Conservation (phyloP, 163 green algal species). For the Prototheca cutis region DNA sequence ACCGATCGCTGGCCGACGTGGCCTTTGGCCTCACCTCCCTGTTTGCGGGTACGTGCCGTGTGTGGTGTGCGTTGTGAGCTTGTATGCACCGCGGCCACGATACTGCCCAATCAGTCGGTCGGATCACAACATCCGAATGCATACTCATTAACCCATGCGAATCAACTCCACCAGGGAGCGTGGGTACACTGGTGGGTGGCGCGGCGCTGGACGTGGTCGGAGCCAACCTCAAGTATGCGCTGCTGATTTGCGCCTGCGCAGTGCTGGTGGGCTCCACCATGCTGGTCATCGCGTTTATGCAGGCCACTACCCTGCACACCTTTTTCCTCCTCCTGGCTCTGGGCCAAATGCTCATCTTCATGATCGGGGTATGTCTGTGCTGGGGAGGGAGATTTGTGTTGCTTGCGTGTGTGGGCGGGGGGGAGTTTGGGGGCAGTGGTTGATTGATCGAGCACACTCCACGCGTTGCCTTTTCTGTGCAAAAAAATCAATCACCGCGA, state of each 20-base stretch:
- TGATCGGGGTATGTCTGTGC: slow-evolving; percentile 2
- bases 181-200: slow-evolving; percentile 11
- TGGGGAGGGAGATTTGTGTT: too few species aligned
- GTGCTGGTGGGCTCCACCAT: neutral
- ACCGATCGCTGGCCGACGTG: slow-evolving; percentile 26
- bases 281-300: neutral
- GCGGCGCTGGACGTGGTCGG: slow-evolving; percentile 9
- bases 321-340: slow-evolving; percentile 1
- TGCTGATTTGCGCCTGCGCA: slow-evolving; percentile 18
- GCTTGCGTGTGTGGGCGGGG: too few species aligned
- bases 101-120: too few species aligned
- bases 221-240: slow-evolving; percentile 4
- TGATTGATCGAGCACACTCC: neutral
- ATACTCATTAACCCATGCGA: too few species aligned
- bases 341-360: slow-evolving; percentile 11
- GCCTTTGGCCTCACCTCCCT: slow-evolving; percentile 14
- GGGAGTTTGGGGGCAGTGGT: too few species aligned
- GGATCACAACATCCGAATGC: too few species aligned
- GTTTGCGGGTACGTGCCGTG: slow-evolving; percentile 25
- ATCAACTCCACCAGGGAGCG: neutral
- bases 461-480: neutral
- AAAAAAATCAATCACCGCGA: too few species aligned
- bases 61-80: too few species aligned
- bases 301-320: neutral
- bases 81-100: too few species aligned